These are phyloP conservation scores for Zymoseptoria brevis DNA, from an alignment of 2,329 filamentous ascomycete genomes.

Conservation along the genomic window DNA sequence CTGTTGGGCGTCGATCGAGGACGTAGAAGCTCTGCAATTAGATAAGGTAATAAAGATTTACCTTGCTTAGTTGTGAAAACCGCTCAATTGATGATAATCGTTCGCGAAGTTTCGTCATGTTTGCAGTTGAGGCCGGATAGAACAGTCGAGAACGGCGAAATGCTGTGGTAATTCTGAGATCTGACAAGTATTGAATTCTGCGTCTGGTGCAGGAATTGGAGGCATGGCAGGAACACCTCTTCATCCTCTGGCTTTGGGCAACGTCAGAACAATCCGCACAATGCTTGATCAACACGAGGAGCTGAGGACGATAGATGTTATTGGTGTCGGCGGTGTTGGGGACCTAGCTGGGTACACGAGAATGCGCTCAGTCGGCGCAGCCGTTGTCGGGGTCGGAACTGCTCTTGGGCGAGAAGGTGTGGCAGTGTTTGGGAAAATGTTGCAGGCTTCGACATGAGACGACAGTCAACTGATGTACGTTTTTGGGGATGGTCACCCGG, in stretches of 20 bases:
- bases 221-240: constrained; percentile 65
- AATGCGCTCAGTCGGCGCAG: constrained; percentile 60
- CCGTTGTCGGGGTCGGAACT: constrained; percentile 60
- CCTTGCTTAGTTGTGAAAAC: too few relatives aligned
- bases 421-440: constrained; percentile 54
- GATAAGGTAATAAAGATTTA: too few relatives aligned
- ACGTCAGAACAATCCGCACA: constrained; percentile 59
- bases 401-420: constrained; percentile 58
- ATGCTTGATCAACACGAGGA: constrained; percentile 47
- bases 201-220: constrained; percentile 51
- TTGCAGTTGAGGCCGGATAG: too few relatives aligned
- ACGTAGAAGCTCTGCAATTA: too few relatives aligned
- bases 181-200: constrained; percentile 47
- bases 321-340: constrained; percentile 66
- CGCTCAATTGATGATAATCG: too few relatives aligned
- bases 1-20: too few relatives aligned
- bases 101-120: too few relatives aligned
- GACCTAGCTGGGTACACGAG: constrained; percentile 55
- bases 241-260: constrained; percentile 66
- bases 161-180: too few relatives aligned
- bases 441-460: not conserved
- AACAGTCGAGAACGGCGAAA: too few relatives aligned
- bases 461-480: not conserved
- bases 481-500: not conserved
- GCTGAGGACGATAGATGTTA: constrained; percentile 52